These are phyloP conservation scores for Corynespora cassiicola DNA, from an alignment of 2,329 filamentous ascomycete species.

Conservation along the genomic window DNA sequence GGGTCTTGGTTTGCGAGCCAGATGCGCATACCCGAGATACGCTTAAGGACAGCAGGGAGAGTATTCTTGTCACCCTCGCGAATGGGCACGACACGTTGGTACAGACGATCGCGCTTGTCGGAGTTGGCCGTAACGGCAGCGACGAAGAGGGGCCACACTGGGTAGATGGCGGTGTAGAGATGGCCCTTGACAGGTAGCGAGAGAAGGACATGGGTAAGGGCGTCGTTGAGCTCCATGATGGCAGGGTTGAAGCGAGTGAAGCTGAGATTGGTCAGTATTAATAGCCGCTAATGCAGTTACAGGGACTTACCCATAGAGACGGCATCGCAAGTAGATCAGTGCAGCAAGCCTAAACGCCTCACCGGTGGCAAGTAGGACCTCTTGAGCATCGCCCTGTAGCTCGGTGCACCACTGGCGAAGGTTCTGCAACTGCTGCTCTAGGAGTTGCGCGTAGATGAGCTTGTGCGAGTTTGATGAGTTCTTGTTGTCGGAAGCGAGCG, in stretches of 20 bases:
- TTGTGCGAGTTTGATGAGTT: conserved; percentile 18
- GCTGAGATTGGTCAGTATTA: conserved; percentile 12
- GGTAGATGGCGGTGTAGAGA: conserved; percentile 41
- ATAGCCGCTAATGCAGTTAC: neutral
- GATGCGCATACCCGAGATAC: conserved; percentile 34
- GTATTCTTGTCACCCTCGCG: conserved; percentile 42
- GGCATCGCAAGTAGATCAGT: conserved; percentile 38
- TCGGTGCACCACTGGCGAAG: conserved; percentile 37
- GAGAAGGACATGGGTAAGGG: conserved; percentile 28
- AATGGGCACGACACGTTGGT: conserved; percentile 37
- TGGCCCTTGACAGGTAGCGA: conserved; percentile 38
- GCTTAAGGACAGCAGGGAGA: conserved; percentile 35
- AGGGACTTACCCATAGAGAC: conserved; percentile 32
- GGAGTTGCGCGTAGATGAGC: conserved; percentile 29
- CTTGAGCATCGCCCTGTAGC: conserved; percentile 25
- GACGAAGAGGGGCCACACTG: conserved; percentile 41
- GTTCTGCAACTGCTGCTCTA: conserved; percentile 31
- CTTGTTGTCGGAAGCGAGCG: conserved; percentile 22
- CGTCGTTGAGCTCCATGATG: conserved; percentile 34
- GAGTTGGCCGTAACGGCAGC: conserved; percentile 38
- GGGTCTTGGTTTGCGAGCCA: conserved; percentile 41
- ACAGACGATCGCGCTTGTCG: conserved; percentile 38
- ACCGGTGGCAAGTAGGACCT: conserved; percentile 34
- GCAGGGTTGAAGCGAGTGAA: conserved; percentile 38
- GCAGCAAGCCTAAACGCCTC: conserved; percentile 40